Base-by-base conservation (phyloP, 768 basidiomycete species). In the Phallus indusiatus region DNA sequence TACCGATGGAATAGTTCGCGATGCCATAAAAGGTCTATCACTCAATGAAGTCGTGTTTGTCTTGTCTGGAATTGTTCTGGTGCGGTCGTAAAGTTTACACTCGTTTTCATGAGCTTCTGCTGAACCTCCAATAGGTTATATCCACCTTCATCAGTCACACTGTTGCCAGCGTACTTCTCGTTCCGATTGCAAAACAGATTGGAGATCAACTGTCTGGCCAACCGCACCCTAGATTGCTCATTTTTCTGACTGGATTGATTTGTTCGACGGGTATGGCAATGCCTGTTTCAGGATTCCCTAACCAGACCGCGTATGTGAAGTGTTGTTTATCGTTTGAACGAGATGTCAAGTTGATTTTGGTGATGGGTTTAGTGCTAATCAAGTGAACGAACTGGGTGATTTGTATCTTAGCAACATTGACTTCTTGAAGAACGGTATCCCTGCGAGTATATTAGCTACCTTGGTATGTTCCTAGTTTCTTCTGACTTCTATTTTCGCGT, bases 261-360 rank as follows among this genome's bases (percentile, higher is more conserved):
- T 97, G 95, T 69, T 94, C 92, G 2, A 77, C 91, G 5, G 96
- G 95, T 1, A 99, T 99, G 96, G 95, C 92, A 11, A 90, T 98
- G 81, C 94, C 95, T 1, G 94, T 98, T 42, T 94, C 91, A 62
- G 96, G 96, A n/a, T 99, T 98, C 77, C 95, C 95, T 0, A 96
- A 97, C 71, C 92, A 96, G 73, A 94, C 92, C 53, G 92, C 93
- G 94, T 94, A 72, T 66, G 88, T 81, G 1, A 18, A 34, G 8
- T 28, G 18, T 3, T 34, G 48, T 50, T 21, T 57, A 55, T 54
- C 24, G 22, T 60, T 50, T 55, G 60, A 46, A 36, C 61, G 54
- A 49, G 17, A 55, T 61, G 28, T 51, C 57, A 24, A 53, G 60
- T 28, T 28, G 48, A 48, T 59, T 53, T 50, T 52, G n/a, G 50